Evolutionary conservation across 768 basidiomycete genomes (phyloP).

Genomic region (Termitomyces bulborhizus): DNA sequence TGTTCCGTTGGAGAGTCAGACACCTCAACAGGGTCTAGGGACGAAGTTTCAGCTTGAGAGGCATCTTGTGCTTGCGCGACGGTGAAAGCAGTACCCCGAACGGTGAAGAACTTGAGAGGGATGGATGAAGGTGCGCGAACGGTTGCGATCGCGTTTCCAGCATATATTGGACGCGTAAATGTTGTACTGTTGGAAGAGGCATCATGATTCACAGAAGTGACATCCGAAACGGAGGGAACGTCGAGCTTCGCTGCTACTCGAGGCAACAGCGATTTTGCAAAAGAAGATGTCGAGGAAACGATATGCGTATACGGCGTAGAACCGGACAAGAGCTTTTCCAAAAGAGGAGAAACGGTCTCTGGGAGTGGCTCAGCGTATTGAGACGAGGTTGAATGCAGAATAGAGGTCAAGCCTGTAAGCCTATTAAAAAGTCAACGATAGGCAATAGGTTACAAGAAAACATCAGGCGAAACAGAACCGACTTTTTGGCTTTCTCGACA

Average conservation of each 20-base stretch:
- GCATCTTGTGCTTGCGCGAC: conserved; percentile 51
- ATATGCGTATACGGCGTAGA: conserved; percentile 79
- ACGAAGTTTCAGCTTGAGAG: conserved; percentile 51
- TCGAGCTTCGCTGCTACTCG: conserved; percentile 89
- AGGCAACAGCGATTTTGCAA: conserved; percentile 89
- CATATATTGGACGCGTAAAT: conserved; percentile 94
- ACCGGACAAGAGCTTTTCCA: conserved; percentile 66
- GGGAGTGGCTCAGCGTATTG: conserved; percentile 67
- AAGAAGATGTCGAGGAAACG: conserved; percentile 86
- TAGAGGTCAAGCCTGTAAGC: conserved; percentile 56
- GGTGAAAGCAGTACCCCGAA: conserved; percentile 86
- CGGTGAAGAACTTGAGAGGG: conserved; percentile 89
- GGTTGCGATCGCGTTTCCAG: conserved; percentile 94
- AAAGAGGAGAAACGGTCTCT: conserved; percentile 76
- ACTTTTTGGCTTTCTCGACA: conserved; percentile 80
- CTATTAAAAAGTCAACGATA: conserved; percentile 28
- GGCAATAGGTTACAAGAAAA: background rate
- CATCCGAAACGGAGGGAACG: conserved; percentile 86
- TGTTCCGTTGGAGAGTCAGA: conserved; percentile 55
- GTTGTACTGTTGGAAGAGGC: conserved; percentile 64
- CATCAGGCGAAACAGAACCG: conserved; percentile 14
- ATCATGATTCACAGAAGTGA: conserved; percentile 78
- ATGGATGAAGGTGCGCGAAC: conserved; percentile 75
- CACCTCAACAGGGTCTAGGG: conserved; percentile 59
- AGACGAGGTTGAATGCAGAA: conserved; percentile 66